Evolutionary conservation across 23 red algal genomes (phyloP), one percentile per base, ranked within the genome.

Genomic region (Gracilaria domingensis): DNA sequence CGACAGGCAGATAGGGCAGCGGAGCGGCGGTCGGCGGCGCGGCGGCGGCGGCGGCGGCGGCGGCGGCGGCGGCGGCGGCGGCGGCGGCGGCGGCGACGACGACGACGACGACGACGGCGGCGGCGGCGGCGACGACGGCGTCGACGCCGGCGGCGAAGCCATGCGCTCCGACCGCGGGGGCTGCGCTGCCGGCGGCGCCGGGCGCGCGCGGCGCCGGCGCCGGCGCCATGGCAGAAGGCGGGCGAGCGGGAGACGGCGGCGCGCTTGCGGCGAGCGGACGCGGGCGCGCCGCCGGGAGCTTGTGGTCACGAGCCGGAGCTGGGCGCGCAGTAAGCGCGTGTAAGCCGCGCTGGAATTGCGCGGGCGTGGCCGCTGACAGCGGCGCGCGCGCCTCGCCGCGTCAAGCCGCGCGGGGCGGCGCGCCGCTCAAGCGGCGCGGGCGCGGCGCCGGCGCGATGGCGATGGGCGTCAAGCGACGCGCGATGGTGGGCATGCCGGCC

Each of bases 1-100:
- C 23, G 72, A 21, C 16, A 94, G 82, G 80, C 95, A 98, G 29
- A 98, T 95, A 32, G 91, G 95, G 44, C 95, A 95, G 16, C 56
- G 30, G 17, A 79, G 40, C 24, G 81, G 56, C n/a, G n/a, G 6
- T 21, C 26, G 26, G 5, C 17, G 80, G 50, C 25, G 48, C 33
- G 30, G 51, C 6, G 21, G 23, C 58, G 26, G 4, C 6, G 58
- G 23, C 23, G 58, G 6, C 6, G 58, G 14, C 58, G 58, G 42
- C 42, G 42, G 58, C 23, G 58, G 23, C 23, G 58, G 58, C 21
- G 58, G 6, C 21, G 58, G 4, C 23, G 6, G 58, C 23, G 26
- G 6, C 23, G 58, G 6, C 6, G 58, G 26, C 23, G 58, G 58
- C 58, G 5, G 42, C 42, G 5, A 29, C 23, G 58, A 14, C 58